Conservation (phyloP, 176 grass and related monocot genomes). For the Tuctoria greenei region DNA sequence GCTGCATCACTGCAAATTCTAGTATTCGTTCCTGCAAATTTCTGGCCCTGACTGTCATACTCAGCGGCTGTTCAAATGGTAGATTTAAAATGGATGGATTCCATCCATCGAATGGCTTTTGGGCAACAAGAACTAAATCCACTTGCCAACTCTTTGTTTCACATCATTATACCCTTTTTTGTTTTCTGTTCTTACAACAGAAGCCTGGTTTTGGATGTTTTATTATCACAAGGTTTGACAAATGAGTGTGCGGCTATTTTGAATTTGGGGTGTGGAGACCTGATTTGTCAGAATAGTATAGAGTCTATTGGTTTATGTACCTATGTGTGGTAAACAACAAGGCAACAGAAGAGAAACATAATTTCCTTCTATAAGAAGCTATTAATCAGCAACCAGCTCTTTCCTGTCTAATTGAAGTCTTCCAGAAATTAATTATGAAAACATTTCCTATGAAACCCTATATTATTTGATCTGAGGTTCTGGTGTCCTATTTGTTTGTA, state of each 20-base stretch:
- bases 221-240: slow-evolving; percentile 4
- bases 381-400: slow-evolving; percentile 19
- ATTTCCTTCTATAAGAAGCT: slow-evolving; percentile 1
- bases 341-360: not conserved
- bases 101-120: not conserved
- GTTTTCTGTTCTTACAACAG: not conserved
- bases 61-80: not conserved
- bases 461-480: slow-evolving; percentile 23
- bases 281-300: slow-evolving; percentile 24
- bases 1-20: slow-evolving; percentile 8
- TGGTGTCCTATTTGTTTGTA: slow-evolving; percentile 40
- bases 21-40: not conserved
- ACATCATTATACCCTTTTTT: not conserved
- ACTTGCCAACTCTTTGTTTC: not conserved
- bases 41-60: not conserved
- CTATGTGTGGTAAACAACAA: slow-evolving; percentile 8
- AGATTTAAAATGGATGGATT: not conserved
- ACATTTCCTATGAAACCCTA: slow-evolving; percentile 6
- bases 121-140: not conserved
- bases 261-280: not conserved
- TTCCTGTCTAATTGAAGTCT: not conserved
- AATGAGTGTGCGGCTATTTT: not conserved
- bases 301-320: not conserved
- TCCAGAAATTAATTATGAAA: slow-evolving; percentile 6
- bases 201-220: not conserved